Percentiles rank a stretch among this genome's conserved stretches.
phyloP scores from a whole-genome alignment of 306 rosid genomes.

The Rosa chinensis region DNA sequence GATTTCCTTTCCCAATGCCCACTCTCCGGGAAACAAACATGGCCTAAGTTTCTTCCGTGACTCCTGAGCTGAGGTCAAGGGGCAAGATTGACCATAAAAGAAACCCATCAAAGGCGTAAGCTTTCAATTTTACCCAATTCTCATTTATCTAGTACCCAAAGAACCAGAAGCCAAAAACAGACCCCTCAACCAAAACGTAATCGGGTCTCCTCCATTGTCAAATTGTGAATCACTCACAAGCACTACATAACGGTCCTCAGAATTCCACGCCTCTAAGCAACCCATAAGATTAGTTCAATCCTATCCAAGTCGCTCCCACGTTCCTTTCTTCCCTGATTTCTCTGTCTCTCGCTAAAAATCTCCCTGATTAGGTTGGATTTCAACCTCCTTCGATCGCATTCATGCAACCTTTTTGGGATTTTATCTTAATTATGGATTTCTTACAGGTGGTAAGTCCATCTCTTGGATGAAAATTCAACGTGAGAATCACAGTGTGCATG shows the following conservation, averaged over 20 bases:
- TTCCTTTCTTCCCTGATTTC: conserved; percentile 52
- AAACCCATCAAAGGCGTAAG: conserved; percentile 33
- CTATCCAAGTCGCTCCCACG: conserved; percentile 69
- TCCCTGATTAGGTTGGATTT: conserved; percentile 59
- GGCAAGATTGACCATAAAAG: not conserved
- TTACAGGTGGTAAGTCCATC: conserved; percentile 50
- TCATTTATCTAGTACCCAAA: not conserved
- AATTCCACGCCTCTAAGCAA: conserved; percentile 65
- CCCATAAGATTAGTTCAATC: conserved; percentile 32
- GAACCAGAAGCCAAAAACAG: conserved; percentile 22
- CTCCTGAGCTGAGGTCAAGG: not conserved
- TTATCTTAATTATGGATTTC: conserved; percentile 10
- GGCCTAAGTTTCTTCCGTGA: not conserved
- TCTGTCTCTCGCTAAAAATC: conserved; percentile 16
- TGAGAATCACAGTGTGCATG: conserved; percentile 45
- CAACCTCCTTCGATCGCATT: conserved; percentile 49
- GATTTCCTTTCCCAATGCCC: no score
- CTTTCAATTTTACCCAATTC: conserved; percentile 49
- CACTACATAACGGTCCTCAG: conserved; percentile 45
- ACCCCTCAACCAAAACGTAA: conserved; percentile 33
- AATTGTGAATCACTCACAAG: not conserved
- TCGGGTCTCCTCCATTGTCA: not conserved
- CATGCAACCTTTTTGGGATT: conserved; percentile 30
- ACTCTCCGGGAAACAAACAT: no score
- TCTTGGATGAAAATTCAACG: conserved; percentile 45